These are phyloP conservation scores for Talaromyces sp. DNA, from an alignment of 2,329 filamentous ascomycete species.

Conservation along the genomic window DNA sequence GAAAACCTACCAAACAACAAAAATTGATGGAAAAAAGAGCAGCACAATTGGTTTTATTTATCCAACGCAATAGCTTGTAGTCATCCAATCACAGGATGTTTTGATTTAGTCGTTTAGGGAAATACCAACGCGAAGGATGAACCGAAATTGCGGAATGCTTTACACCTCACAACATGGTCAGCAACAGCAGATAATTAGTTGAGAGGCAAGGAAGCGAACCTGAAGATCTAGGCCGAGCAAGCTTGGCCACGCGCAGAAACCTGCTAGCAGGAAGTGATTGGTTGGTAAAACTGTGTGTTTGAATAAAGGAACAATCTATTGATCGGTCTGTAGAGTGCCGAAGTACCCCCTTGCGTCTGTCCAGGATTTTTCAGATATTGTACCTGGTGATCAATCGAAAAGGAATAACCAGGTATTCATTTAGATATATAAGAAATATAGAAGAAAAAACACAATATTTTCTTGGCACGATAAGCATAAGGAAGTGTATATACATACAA, in stretches of 20 bases:
- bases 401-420: background rate
- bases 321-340: background rate
- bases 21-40: background rate
- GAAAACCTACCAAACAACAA: slow-evolving; percentile 12
- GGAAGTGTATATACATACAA: background rate
- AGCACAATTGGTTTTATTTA: background rate
- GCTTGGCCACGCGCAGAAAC: background rate
- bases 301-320: background rate
- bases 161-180: slow-evolving; percentile 1
- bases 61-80: background rate
- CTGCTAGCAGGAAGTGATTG: background rate
- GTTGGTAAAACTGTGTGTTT: background rate
- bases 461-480: background rate
- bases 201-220: background rate
- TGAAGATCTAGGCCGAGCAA: background rate
- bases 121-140: slow-evolving; percentile 12
- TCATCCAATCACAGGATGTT: slow-evolving; percentile 1
- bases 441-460: background rate
- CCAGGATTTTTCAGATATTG: background rate
- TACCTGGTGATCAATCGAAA: background rate
- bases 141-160: slow-evolving; percentile 12
- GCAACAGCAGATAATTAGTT: background rate
- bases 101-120: slow-evolving; percentile 9
- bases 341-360: slow-evolving; percentile 9
- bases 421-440: no score